Evolutionary conservation across 805 yeast species (phyloP).

Genomic region (Middelhovenomyces tepae): DNA sequence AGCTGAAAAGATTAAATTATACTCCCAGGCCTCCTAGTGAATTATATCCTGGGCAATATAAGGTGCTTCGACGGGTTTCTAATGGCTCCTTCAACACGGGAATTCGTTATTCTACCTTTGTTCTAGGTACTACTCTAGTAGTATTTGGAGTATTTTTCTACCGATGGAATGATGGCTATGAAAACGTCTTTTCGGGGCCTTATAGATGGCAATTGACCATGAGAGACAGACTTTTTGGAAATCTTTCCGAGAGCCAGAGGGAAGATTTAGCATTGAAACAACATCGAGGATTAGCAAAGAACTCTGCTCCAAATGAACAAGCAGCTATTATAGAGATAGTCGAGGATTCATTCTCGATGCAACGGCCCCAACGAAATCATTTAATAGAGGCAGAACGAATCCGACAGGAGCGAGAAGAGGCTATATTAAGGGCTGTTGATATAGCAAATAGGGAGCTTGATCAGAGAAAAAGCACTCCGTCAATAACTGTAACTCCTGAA

Average conservation of each 20-base stretch:
- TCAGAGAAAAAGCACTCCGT: slow-evolving; percentile 3
- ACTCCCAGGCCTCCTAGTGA: slow-evolving; percentile 72
- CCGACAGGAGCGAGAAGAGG: slow-evolving; percentile 60
- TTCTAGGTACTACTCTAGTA: slow-evolving; percentile 40
- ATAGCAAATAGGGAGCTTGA: slow-evolving; percentile 30
- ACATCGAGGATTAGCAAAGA: slow-evolving; percentile 23
- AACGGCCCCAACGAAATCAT: slow-evolving; percentile 64
- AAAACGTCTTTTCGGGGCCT: slow-evolving; percentile 62
- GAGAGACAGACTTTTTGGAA: slow-evolving; percentile 47
- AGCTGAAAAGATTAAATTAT: slow-evolving; percentile 65
- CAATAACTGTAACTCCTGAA: too few relatives aligned
- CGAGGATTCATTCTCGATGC: slow-evolving; percentile 44
- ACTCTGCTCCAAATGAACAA: slow-evolving; percentile 26
- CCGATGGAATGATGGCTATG: slow-evolving; percentile 80
- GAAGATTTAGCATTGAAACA: slow-evolving; percentile 46
- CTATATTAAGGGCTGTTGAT: slow-evolving; percentile 37
- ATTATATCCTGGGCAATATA: slow-evolving; percentile 69
- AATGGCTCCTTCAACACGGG: slow-evolving; percentile 53
- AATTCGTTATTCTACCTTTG: slow-evolving; percentile 46
- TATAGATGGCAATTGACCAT: slow-evolving; percentile 51
- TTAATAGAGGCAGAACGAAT: slow-evolving; percentile 65
- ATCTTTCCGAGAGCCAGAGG: slow-evolving; percentile 48
- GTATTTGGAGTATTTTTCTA: slow-evolving; percentile 61
- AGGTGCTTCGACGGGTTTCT: slow-evolving; percentile 53
- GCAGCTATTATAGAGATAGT: slow-evolving; percentile 18